Percentiles rank a stretch among this genome's conserved stretches.
These are phyloP conservation scores for Solanum chacoense DNA, from an alignment of 305 asterid species.

Conservation along the genomic window DNA sequence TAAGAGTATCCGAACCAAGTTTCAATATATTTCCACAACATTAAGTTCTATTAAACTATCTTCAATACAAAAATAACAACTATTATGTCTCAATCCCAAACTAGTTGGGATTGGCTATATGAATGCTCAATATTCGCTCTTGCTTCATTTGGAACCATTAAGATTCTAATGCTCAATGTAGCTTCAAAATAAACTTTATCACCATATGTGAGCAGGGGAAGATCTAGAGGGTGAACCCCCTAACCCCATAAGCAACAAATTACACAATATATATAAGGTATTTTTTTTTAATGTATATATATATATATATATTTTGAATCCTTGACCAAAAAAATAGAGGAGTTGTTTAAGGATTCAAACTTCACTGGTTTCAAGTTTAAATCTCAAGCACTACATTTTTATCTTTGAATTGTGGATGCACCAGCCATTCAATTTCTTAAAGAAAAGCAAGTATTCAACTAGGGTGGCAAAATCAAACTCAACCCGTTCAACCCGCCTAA, in stretches of 20 bases:
- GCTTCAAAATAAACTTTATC: background rate
- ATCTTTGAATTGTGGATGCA: background rate
- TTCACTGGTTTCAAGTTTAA: background rate
- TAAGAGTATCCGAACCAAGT: background rate
- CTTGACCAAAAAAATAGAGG: background rate
- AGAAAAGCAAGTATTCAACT: background rate
- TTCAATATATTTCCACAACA: background rate
- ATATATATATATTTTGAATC: background rate
- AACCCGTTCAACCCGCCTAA: background rate
- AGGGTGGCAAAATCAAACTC: background rate
- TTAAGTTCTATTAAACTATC: background rate
- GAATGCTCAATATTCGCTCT: background rate
- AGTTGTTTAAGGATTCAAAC: background rate
- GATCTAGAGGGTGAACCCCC: background rate
- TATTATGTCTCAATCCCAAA: background rate
- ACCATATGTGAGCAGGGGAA: background rate
- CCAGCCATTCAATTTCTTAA: background rate
- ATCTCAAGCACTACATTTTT: background rate
- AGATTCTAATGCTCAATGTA: background rate
- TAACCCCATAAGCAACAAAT: background rate
- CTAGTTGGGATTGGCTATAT: background rate
- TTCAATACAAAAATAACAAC: background rate
- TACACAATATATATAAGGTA: background rate
- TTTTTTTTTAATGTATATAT: background rate
- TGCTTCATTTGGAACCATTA: background rate